phyloP scores from a whole-genome alignment of 345 rosid species.

The Stellera chamaejasme region DNA sequence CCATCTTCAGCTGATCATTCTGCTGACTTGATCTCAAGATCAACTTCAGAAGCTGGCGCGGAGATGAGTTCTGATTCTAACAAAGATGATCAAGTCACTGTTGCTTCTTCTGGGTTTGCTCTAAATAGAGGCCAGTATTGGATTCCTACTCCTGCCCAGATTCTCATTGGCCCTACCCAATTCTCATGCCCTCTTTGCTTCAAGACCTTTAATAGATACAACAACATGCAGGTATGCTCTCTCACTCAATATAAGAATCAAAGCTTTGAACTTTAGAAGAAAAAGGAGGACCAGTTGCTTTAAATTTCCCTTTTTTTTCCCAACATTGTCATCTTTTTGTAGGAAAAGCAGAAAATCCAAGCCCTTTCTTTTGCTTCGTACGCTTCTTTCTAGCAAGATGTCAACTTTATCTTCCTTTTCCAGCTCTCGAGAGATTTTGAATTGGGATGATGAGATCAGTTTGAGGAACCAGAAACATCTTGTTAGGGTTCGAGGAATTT shows the following conservation, averaged over 20 bases:
- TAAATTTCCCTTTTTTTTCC: constrained; percentile 12
- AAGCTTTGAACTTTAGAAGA: constrained; percentile 5
- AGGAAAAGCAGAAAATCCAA: constrained; percentile 17
- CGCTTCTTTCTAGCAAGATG: constrained; percentile 26
- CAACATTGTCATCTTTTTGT: constrained; percentile 15
- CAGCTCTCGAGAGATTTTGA: constrained; percentile 3
- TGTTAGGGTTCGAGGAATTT: constrained; percentile 19
- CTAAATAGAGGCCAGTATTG: constrained; percentile 83
- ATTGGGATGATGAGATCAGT: constrained; percentile 9
- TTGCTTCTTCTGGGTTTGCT: constrained; percentile 25
- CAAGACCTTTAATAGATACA: constrained; percentile 99
- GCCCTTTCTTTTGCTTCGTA: constrained; percentile 14
- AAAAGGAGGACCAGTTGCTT: constrained; percentile 12
- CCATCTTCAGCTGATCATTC: constrained; percentile 32
- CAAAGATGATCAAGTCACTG: constrained; percentile 39
- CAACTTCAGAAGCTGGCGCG: constrained; percentile 15
- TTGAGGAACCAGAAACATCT: constrained; percentile 8
- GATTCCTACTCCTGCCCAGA: constrained; percentile 99
- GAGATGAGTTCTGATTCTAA: constrained; percentile 23
- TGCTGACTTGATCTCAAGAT: constrained; percentile 30
- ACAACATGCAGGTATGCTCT: constrained; percentile 88
- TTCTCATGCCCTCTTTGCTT: constrained; percentile 97
- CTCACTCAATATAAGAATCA: constrained; percentile 3
- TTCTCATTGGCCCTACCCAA: constrained; percentile 95
- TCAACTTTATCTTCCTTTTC: constrained; percentile 21